These are phyloP conservation scores for Ophidiomyces ophidiicola DNA, from an alignment of 2,329 filamentous ascomycete species.

Conservation along the genomic window DNA sequence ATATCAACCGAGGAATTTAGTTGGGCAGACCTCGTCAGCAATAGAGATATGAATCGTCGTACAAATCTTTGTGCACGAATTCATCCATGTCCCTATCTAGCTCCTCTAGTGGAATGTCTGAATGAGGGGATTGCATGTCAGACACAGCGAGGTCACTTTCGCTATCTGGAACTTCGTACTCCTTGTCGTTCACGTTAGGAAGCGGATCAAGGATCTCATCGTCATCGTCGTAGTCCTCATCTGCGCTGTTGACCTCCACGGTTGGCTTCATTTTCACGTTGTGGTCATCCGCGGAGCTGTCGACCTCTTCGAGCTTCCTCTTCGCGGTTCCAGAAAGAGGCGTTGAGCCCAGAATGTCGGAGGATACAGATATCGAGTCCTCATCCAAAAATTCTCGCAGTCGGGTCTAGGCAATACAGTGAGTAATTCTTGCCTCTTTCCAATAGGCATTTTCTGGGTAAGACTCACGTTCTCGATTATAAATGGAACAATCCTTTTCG, in stretches of 20 bases:
- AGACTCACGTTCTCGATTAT: slow-evolving; percentile 27
- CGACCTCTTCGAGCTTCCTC: slow-evolving; percentile 1
- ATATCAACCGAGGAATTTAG: too few relatives aligned
- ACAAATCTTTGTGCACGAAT: background rate
- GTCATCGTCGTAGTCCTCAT: slow-evolving; percentile 5
- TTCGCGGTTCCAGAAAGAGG: background rate
- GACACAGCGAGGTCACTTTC: slow-evolving; percentile 9
- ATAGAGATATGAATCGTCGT: slow-evolving; percentile 4
- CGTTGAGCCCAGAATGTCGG: background rate
- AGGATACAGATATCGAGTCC: slow-evolving; percentile 3
- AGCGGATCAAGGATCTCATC: slow-evolving; percentile 9
- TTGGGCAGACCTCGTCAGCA: background rate
- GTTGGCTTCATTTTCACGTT: slow-evolving; percentile 2
- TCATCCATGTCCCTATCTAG: background rate
- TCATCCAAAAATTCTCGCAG: slow-evolving; percentile 7
- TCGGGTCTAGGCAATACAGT: slow-evolving; percentile 2
- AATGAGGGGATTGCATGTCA: background rate
- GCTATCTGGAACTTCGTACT: slow-evolving; percentile 12
- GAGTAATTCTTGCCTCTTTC: too few relatives aligned
- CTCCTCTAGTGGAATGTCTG: background rate
- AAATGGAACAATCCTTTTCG: slow-evolving; percentile 30
- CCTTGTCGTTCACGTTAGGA: slow-evolving; percentile 2
- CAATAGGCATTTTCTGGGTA: too few relatives aligned
- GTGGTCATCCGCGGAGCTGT: background rate
- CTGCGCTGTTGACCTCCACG: background rate